Evolutionary conservation across 768 basidiomycete genomes (phyloP).

Genomic region (Sporobolomyces pararoseus): DNA sequence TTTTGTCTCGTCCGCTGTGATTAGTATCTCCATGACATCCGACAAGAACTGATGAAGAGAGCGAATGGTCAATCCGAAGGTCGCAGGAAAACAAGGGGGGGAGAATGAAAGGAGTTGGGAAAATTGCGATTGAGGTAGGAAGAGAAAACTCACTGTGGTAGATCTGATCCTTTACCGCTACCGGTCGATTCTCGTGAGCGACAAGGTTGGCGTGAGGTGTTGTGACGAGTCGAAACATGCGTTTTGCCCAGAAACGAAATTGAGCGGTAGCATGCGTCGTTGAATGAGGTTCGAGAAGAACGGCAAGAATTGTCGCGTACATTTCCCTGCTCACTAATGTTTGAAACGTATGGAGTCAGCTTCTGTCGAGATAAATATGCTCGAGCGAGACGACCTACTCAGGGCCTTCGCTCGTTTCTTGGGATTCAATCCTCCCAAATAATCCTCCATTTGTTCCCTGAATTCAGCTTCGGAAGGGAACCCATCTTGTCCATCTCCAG

Average conservation of each 20-base stretch:
- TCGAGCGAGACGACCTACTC: conserved; percentile 13
- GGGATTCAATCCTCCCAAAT: conserved; percentile 60
- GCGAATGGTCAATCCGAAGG: neutral
- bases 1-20: conserved; percentile 78
- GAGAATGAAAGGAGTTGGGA: neutral
- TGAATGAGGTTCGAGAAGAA: conserved; percentile 57
- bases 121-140: neutral
- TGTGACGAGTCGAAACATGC: conserved; percentile 59
- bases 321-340: conserved; percentile 59
- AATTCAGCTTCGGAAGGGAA: conserved; percentile 65
- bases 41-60: conserved; percentile 56
- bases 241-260: conserved; percentile 77
- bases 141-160: conserved; percentile 54
- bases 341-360: neutral
- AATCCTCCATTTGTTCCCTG: conserved; percentile 59
- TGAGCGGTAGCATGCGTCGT: conserved; percentile 59
- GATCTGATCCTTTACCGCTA: conserved; percentile 72
- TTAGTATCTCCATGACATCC: conserved; percentile 64
- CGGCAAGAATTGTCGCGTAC: conserved; percentile 70
- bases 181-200: conserved; percentile 66
- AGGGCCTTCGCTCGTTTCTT: conserved; percentile 66
- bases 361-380: neutral
- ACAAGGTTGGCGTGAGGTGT: conserved; percentile 53
- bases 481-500: conserved; percentile 49
- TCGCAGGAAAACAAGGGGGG: neutral